Evolutionary conservation across 169 alveolate species (phyloP).

Genomic region (Cryptosporidium sp.): DNA sequence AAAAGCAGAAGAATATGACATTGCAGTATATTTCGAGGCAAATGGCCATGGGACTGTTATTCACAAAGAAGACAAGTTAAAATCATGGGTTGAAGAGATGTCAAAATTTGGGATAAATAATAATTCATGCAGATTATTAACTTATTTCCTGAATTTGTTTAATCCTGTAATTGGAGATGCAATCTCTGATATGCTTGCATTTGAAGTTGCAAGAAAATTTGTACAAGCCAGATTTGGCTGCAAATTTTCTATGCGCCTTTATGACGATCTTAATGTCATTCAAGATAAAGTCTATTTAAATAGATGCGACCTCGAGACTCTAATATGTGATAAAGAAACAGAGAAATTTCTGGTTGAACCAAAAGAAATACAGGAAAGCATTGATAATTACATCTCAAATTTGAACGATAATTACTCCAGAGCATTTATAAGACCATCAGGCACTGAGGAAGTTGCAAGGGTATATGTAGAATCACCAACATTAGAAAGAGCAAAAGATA

Average conservation of each 20-base stretch:
- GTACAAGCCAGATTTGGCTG: constrained; percentile 78
- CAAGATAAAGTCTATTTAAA: constrained; percentile 78
- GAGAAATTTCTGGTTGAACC: constrained; percentile 81
- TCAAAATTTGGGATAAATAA: constrained; percentile 66
- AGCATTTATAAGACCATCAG: constrained; percentile 89
- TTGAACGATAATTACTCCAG: constrained; percentile 78
- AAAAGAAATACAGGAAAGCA: constrained; percentile 81
- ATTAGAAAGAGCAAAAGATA: constrained; percentile 78
- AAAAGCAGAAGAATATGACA: constrained; percentile 85
- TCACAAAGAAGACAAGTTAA: constrained; percentile 77
- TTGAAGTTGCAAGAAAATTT: constrained; percentile 82
- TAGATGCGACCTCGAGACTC: constrained; percentile 28
- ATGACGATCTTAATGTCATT: constrained; percentile 83
- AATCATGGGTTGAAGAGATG: constrained; percentile 79
- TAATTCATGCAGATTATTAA: not conserved
- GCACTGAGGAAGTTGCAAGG: constrained; percentile 89
- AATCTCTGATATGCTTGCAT: constrained; percentile 84
- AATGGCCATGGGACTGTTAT: constrained; percentile 93
- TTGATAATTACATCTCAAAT: constrained; percentile 79
- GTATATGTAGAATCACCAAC: constrained; percentile 86
- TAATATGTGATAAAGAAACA: constrained; percentile 72
- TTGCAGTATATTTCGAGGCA: constrained; percentile 91
- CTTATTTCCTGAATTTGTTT: constrained; percentile 73
- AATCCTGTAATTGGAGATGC: constrained; percentile 91
- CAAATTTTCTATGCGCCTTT: constrained; percentile 80